These are phyloP conservation scores for Hura crepitans DNA, from an alignment of 441 rosid genomes.

Conservation along the genomic window DNA sequence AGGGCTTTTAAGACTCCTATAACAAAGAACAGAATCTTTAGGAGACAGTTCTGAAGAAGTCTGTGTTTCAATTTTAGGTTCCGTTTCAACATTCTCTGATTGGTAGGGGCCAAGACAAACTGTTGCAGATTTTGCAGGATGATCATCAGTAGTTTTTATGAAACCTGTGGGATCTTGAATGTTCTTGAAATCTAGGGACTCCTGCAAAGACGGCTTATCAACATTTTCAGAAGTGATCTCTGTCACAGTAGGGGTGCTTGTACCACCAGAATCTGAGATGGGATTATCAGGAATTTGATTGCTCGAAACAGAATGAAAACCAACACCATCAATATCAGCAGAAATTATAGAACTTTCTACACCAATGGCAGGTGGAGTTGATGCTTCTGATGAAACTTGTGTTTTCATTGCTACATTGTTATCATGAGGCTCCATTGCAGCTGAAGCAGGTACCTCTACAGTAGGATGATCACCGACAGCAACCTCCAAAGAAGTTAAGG, in stretches of 20 bases:
- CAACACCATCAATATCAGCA: conserved; percentile 6
- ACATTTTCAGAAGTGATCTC: conserved; percentile 19
- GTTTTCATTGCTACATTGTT: conserved; percentile 16
- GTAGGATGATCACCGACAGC: conserved; percentile 6
- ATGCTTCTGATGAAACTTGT: conserved; percentile 19
- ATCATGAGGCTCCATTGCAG: conserved; percentile 15
- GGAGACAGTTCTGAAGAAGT: conserved; percentile 6
- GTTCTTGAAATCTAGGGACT: conserved; percentile 7
- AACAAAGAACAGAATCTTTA: neutral
- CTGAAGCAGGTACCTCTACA: conserved; percentile 13
- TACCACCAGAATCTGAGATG: conserved; percentile 22
- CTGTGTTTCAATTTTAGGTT: neutral
- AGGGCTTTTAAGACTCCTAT: neutral
- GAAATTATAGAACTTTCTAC: conserved; percentile 11
- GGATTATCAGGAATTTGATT: conserved; percentile 7
- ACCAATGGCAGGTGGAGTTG: conserved; percentile 19
- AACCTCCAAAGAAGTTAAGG: conserved; percentile 4
- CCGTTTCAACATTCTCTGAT: conserved; percentile 1
- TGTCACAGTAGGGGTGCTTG: conserved; percentile 18
- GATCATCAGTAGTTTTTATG: neutral
- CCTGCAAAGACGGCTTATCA: conserved; percentile 9
- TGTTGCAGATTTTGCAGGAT: neutral
- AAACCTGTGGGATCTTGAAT: conserved; percentile 1
- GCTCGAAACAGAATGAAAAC: conserved; percentile 10
- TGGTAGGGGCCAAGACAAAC: neutral